A percentile compares a stretch with the other conserved stretches of the same genome.
Conservation (phyloP, 345 rosid species). For the Schrenkiella parvula region DNA sequence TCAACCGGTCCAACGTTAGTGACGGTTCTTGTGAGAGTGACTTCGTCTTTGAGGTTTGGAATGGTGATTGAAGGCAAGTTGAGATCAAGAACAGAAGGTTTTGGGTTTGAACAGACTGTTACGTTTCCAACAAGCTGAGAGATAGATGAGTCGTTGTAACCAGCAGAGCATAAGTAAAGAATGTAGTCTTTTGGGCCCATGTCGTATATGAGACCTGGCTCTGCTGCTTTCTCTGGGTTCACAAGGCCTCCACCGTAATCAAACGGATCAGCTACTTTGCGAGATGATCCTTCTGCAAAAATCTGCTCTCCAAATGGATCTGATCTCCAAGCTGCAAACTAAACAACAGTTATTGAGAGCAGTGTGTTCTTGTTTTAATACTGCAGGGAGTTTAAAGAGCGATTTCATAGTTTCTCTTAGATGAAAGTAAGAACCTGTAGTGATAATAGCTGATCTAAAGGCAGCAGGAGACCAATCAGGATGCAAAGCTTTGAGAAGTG, state of each 20-base stretch:
- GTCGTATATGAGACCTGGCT: constrained; percentile 60
- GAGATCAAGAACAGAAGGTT: constrained; percentile 25
- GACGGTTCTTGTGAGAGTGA: constrained; percentile 34
- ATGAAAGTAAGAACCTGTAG: constrained; percentile 34
- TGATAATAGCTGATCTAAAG: constrained; percentile 44
- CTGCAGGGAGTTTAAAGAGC: not conserved
- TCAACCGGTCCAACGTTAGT: constrained; percentile 41
- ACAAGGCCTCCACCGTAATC: constrained; percentile 60
- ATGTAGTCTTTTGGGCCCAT: constrained; percentile 44
- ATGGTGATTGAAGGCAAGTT: constrained; percentile 48
- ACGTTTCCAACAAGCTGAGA: constrained; percentile 35
- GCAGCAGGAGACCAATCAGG: constrained; percentile 46
- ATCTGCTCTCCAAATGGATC: constrained; percentile 38
- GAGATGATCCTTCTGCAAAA: constrained; percentile 38
- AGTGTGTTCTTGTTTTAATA: not conserved
- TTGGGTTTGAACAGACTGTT: constrained; percentile 23
- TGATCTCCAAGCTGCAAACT: constrained; percentile 34
- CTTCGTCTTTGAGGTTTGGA: constrained; percentile 21
- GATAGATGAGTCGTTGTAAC: constrained; percentile 48
- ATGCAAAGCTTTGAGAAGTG: constrained; percentile 36
- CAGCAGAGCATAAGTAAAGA: constrained; percentile 44
- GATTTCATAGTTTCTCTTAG: not conserved
- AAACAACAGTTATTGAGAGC: not conserved
- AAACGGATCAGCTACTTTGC: constrained; percentile 41
- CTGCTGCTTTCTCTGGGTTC: constrained; percentile 45